phyloP scores from a whole-genome alignment of 2,329 filamentous ascomycete species.

The Lachnellula subtilissima region DNA sequence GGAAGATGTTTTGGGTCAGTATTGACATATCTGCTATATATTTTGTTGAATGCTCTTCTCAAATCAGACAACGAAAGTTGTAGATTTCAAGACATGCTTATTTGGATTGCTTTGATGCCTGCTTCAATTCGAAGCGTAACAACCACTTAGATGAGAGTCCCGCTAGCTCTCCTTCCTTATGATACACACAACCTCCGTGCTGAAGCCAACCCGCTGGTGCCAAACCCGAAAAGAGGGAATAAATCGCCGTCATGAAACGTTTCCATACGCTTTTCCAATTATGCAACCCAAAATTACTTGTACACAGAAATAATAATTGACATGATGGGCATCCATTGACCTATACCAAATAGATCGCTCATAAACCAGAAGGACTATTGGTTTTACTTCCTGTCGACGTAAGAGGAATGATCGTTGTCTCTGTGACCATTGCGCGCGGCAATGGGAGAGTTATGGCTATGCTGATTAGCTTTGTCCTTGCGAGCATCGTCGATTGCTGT shows the following conservation, averaged over 20 bases:
- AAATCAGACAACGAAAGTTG: neutral
- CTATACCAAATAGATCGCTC: slow-evolving; percentile 5
- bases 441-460: slow-evolving; percentile 31
- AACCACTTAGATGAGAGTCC: neutral
- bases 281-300: slow-evolving; percentile 29
- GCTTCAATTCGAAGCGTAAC: neutral
- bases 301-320: slow-evolving; percentile 21
- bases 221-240: slow-evolving; percentile 16
- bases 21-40: too few species aligned
- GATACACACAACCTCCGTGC: slow-evolving; percentile 15
- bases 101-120: neutral
- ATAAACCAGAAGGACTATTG: slow-evolving; percentile 10
- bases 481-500: slow-evolving; percentile 86
- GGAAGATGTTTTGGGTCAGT: too few species aligned
- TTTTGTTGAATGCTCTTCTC: neutral
- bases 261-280: slow-evolving; percentile 26
- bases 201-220: slow-evolving; percentile 9
- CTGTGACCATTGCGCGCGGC: slow-evolving; percentile 23
- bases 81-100: neutral
- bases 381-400: slow-evolving; percentile 24
- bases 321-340: slow-evolving; percentile 16
- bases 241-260: slow-evolving; percentile 19
- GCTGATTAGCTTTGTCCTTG: slow-evolving; percentile 68
- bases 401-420: slow-evolving; percentile 18
- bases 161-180: slow-evolving; percentile 12